These are phyloP conservation scores for Dactylellina sp. DNA, from an alignment of 2,329 filamentous ascomycete genomes.

Conservation along the genomic window DNA sequence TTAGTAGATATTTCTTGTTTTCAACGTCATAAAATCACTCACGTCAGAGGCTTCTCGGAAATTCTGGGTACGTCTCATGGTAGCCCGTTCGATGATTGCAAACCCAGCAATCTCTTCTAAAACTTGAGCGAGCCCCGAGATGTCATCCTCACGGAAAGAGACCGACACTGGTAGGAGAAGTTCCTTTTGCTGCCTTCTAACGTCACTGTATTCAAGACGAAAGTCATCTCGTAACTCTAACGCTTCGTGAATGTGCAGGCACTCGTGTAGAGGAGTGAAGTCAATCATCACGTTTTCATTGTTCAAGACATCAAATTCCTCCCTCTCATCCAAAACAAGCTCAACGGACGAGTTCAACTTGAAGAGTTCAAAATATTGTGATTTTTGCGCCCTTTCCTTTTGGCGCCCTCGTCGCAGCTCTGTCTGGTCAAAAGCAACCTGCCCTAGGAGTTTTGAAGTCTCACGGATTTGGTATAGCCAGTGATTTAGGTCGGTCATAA, in stretches of 20 bases:
- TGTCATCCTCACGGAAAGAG: constrained; percentile 82
- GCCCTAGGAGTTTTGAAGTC: constrained; percentile 93
- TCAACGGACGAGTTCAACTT: constrained; percentile 96
- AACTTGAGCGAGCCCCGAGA: constrained; percentile 79
- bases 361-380: constrained; percentile 79
- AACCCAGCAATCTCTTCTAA: constrained; percentile 96
- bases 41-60: constrained; percentile 85
- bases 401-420: constrained; percentile 85
- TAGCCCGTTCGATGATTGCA: constrained; percentile 94
- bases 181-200: constrained; percentile 90
- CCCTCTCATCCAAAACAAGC: constrained; percentile 90
- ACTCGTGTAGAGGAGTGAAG: constrained; percentile 93
- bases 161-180: constrained; percentile 82
- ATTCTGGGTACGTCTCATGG: constrained; percentile 86
- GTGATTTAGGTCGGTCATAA: constrained; percentile 96
- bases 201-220: constrained; percentile 88
- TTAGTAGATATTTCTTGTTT: background rate
- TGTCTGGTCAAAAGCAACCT: constrained; percentile 96
- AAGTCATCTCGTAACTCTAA: constrained; percentile 93
- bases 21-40: constrained; percentile 61
- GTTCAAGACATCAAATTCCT: constrained; percentile 94
- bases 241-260: constrained; percentile 94
- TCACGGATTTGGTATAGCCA: constrained; percentile 96
- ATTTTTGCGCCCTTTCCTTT: constrained; percentile 81
- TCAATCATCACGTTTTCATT: constrained; percentile 96